These are phyloP conservation scores for Ensete ventricosum DNA, from an alignment of 176 grass and related monocot genomes.

Conservation along the genomic window DNA sequence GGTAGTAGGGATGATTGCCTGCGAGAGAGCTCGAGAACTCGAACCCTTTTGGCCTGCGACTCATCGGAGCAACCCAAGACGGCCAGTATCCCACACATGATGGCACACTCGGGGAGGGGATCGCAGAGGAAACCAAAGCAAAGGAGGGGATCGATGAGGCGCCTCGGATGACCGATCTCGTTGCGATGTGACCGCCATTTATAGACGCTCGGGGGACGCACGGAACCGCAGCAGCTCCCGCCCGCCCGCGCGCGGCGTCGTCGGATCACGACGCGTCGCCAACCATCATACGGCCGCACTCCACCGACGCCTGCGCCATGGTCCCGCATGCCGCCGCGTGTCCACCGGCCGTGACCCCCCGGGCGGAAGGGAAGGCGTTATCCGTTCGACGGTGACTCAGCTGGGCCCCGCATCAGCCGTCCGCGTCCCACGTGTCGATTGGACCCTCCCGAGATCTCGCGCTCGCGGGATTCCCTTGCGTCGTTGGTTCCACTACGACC, in stretches of 20 bases:
- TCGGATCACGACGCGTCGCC: background rate
- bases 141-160: background rate
- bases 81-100: slow-evolving; percentile 16
- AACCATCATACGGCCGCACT: too few relatives aligned
- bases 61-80: slow-evolving; percentile 12
- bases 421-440: background rate
- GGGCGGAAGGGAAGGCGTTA: too few relatives aligned
- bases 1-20: background rate
- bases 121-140: background rate
- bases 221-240: background rate
- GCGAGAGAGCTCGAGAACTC: slow-evolving; percentile 17
- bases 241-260: background rate
- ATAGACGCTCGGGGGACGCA: background rate
- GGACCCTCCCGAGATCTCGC: too few relatives aligned
- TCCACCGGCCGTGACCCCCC: too few relatives aligned
- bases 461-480: background rate
- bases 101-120: background rate
- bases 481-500: background rate
- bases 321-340: too few relatives aligned
- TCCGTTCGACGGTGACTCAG: background rate
- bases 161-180: background rate
- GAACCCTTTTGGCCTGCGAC: slow-evolving; percentile 12
- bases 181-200: background rate
- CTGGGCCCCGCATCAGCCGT: background rate
- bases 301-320: too few relatives aligned